Evolutionary conservation across 768 basidiomycete species (phyloP).

Genomic region (Leccinum imitatum): DNA sequence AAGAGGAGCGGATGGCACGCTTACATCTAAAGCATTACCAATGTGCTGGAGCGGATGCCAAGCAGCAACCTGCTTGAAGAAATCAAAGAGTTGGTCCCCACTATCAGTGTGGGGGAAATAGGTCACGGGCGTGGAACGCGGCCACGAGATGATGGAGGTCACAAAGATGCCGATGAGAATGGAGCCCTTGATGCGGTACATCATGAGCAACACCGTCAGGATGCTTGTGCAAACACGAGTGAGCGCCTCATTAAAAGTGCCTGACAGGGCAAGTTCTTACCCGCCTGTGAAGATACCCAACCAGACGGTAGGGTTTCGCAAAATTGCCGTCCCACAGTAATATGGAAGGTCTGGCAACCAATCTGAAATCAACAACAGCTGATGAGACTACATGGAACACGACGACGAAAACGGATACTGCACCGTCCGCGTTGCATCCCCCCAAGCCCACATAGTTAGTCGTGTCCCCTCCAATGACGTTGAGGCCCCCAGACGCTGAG

Average conservation of each 20-base stretch:
- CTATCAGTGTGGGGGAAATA: conserved; percentile 71
- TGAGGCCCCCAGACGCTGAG: conserved; percentile 63
- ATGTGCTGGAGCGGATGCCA: conserved; percentile 63
- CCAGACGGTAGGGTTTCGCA: conserved; percentile 81
- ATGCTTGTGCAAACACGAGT: conserved; percentile 38
- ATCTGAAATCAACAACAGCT: conserved; percentile 32
- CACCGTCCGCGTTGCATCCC: conserved; percentile 61
- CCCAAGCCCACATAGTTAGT: conserved; percentile 73
- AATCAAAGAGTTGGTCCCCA: conserved; percentile 75
- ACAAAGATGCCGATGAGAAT: conserved; percentile 82
- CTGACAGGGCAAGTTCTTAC: conserved; percentile 37
- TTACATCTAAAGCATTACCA: conserved; percentile 69
- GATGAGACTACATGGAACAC: conserved; percentile 13
- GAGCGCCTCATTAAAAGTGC: conserved; percentile 4
- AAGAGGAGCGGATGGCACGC: conserved; percentile 15
- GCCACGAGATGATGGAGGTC: conserved; percentile 87
- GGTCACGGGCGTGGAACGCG: conserved; percentile 76
- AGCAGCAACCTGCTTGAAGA: conserved; percentile 81
- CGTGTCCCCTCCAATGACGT: conserved; percentile 72
- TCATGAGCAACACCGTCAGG: conserved; percentile 75
- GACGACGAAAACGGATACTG: conserved; percentile 3
- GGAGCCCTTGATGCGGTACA: conserved; percentile 82
- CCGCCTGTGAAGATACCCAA: conserved; percentile 85
- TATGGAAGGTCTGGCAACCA: conserved; percentile 46
- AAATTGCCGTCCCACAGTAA: conserved; percentile 63